Base-by-base conservation (phyloP, 2,329 filamentous ascomycete species). In the Colletotrichum liaoningense region DNA sequence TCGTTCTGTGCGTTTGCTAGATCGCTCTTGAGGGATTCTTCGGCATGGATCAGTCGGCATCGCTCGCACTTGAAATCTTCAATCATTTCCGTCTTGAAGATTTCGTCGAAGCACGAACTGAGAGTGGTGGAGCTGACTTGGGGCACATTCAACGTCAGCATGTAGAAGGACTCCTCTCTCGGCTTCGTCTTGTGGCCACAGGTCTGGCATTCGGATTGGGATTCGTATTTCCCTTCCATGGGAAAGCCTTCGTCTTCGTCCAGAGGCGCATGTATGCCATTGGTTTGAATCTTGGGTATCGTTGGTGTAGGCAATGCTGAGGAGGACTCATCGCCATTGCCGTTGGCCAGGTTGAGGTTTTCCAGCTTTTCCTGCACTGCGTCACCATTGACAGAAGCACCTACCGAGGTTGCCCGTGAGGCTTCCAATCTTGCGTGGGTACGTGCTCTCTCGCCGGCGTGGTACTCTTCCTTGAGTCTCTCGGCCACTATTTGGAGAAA, bases 61-160 rank as follows among this genome's bases (percentile, higher is more conserved):
- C 92, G 94, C 78, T 98, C 97, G 84, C 97, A 99, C 77, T 94
- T 95, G 86, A 97, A 99, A 81, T 98, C 97, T 75, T 98, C 96
- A 76, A 99, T 98, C 80, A 95, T 93, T 82, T 99, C 97, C 0
- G 94, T 95, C 83, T 98, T 98, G 77, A 99, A 92, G 83, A 98
- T 93, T 54, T 94, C 94, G 79, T 99, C 97, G 78, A 99, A 97
- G 82, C 97, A 99, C 9, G 92, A 88, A 79, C 93, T 95, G 19
- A 99, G 88, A 0, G 94, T 93, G 0, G 95, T 95, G 2, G 94
- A 93, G 63, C 88, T 91, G 74, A 92, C 90, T 80, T 97, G 94
- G 0, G 97, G 97, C 4, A 99, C 97, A 78, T 95, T 95, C 66
- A 99, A 86, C 1, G 96, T 98, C 75, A 99, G 85, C 24, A 95